These are phyloP conservation scores for Periconia digitata DNA, from an alignment of 2,329 filamentous ascomycete species.

Conservation along the genomic window DNA sequence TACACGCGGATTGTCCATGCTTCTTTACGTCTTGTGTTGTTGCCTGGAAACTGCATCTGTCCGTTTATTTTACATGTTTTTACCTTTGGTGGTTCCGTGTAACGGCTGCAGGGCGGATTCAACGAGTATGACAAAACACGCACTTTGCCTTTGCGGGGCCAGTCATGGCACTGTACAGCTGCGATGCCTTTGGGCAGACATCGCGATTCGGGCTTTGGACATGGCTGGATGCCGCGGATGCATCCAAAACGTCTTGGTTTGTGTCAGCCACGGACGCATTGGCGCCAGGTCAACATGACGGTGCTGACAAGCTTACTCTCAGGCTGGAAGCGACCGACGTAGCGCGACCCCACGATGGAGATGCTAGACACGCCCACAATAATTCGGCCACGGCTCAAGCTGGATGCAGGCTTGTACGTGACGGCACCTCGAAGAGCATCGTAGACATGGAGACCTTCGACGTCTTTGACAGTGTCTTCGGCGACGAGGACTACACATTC, in stretches of 20 bases:
- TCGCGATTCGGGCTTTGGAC: slow-evolving; percentile 17
- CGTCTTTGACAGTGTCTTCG: slow-evolving; percentile 14
- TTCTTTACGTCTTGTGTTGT: too few species aligned
- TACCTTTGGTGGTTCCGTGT: not conserved
- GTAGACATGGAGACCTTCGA: slow-evolving; percentile 20
- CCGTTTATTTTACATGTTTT: not conserved
- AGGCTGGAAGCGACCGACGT: slow-evolving; percentile 19
- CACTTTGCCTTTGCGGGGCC: slow-evolving; percentile 26
- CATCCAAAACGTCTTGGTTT: slow-evolving; percentile 5
- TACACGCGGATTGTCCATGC: too few species aligned
- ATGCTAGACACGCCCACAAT: slow-evolving; percentile 29
- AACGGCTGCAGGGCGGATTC: not conserved
- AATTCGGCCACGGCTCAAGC: slow-evolving; percentile 5
- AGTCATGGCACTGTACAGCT: slow-evolving; percentile 23
- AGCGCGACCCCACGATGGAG: slow-evolving; percentile 23
- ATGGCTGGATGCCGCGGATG: not conserved
- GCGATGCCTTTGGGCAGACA: slow-evolving; percentile 15
- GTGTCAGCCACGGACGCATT: slow-evolving; percentile 9
- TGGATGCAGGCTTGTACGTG: slow-evolving; percentile 8
- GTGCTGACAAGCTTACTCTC: slow-evolving; percentile 17
- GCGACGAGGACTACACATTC: slow-evolving; percentile 18
- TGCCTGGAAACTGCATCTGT: too few species aligned
- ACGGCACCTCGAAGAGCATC: slow-evolving; percentile 17
- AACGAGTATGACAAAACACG: not conserved
- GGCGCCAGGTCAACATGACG: not conserved